Conservation (phyloP, 306 rosid species). For the Inga oerstediana region DNA sequence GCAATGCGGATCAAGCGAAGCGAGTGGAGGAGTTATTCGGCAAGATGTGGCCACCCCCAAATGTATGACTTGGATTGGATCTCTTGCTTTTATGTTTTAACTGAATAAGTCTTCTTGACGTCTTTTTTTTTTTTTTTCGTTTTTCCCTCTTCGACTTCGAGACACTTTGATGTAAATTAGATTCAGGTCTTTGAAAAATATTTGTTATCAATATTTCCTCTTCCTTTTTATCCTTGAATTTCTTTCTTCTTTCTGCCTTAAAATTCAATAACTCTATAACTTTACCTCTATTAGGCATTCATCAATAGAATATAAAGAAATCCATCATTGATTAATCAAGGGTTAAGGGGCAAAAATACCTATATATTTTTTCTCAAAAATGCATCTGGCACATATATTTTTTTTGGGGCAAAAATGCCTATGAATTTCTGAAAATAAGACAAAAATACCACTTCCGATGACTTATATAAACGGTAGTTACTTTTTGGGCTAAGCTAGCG, state of each 20-base stretch:
- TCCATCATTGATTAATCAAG: too few species aligned
- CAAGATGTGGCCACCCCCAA: constrained; percentile 98
- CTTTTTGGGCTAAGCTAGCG: too few species aligned
- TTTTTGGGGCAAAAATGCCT: too few species aligned
- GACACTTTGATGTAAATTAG: constrained; percentile 29
- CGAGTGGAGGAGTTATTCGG: constrained; percentile 82
- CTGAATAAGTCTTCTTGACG: constrained; percentile 36
- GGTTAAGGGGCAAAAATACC: too few species aligned
- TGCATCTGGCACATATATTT: too few species aligned
- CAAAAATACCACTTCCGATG: too few species aligned
- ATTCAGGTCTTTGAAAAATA: constrained; percentile 1
- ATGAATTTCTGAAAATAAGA: too few species aligned
- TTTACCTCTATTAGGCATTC: too few species aligned
- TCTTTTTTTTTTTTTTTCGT: neutral
- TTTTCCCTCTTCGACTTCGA: neutral
- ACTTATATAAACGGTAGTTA: too few species aligned
- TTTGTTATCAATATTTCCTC: neutral
- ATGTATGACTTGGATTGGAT: constrained; percentile 65
- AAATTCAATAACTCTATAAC: too few species aligned
- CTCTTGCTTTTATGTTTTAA: constrained; percentile 18
- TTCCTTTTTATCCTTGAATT: neutral
- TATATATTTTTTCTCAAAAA: too few species aligned
- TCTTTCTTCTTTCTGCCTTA: neutral
- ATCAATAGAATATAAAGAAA: too few species aligned
- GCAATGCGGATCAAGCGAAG: constrained; percentile 79